Evolutionary conservation across 228 moss, liverwort and hornwort genomes (phyloP).

Genomic region (Sphagnum fallax): DNA sequence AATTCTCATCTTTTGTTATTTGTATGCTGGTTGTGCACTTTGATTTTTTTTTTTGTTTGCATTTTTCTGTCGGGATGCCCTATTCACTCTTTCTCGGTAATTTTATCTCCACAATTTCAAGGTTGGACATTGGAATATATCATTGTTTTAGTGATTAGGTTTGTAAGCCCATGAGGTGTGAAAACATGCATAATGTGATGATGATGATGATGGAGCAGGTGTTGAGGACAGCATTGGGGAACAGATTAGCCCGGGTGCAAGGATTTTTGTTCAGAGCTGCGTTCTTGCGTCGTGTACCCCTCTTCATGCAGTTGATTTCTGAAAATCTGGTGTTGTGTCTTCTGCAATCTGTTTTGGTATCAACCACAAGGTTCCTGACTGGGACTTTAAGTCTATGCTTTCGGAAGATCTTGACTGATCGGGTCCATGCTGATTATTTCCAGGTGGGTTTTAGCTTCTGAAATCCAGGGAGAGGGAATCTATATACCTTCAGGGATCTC

Average conservation of each 20-base stretch:
- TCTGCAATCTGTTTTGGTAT: conserved; percentile 73
- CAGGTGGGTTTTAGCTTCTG: conserved; percentile 44
- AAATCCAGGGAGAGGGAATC: neutral
- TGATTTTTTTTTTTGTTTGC: no score
- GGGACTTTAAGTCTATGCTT: conserved; percentile 74
- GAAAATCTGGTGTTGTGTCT: conserved; percentile 92
- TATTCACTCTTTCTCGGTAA: no score
- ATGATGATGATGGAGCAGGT: conserved; percentile 33
- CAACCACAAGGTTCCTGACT: conserved; percentile 82
- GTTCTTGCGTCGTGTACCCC: conserved; percentile 79
- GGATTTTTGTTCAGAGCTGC: conserved; percentile 88
- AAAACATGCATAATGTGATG: no score
- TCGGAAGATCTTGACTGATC: conserved; percentile 83
- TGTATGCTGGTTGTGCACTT: no score
- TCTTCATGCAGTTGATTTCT: conserved; percentile 68
- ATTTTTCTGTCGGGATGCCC: no score
- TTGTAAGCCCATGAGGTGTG: no score
- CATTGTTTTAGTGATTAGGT: no score
- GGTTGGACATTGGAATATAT: no score
- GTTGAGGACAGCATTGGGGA: conserved; percentile 88
- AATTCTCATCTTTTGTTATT: no score
- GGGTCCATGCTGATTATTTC: conserved; percentile 92
- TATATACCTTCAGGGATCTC: no score
- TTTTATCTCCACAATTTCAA: no score
- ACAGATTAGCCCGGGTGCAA: conserved; percentile 88